Evolutionary conservation across 352 stramenopile genomes (phyloP).

Genomic region (Globisporangium cederbergense): DNA sequence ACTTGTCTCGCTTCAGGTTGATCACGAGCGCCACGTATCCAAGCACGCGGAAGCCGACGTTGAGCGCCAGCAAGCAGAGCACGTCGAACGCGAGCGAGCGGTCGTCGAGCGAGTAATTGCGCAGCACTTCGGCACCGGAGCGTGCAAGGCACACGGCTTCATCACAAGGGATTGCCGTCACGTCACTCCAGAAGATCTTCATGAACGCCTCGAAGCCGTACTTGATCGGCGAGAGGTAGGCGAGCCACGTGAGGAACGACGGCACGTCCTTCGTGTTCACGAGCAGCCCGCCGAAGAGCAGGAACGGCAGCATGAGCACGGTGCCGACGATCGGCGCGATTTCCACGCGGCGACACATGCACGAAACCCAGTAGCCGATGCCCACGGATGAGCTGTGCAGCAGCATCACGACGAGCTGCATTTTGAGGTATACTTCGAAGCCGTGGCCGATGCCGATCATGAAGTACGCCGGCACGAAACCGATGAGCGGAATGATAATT

Average conservation of each 20-base stretch:
- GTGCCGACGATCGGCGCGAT: conserved; percentile 36
- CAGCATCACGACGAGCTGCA: conserved; percentile 38
- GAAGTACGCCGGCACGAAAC: conserved; percentile 35
- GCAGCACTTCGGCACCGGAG: neutral
- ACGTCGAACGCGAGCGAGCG: conserved; percentile 32
- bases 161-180: conserved; percentile 32
- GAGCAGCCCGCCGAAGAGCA: conserved; percentile 45
- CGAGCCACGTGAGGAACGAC: conserved; percentile 25
- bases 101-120: conserved; percentile 21
- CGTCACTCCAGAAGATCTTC: conserved; percentile 42
- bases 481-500: conserved; percentile 37
- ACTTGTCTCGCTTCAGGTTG: conserved; percentile 23
- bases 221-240: conserved; percentile 45
- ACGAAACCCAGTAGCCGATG: conserved; percentile 42
- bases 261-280: conserved; percentile 33
- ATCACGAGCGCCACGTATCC: conserved; percentile 28
- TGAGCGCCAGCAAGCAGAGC: conserved; percentile 37
- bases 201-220: conserved; percentile 47
- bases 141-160: conserved; percentile 1
- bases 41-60: conserved; percentile 27
- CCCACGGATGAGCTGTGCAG: conserved; percentile 32
- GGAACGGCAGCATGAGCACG: conserved; percentile 34
- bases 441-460: conserved; percentile 40
- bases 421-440: conserved; percentile 28
- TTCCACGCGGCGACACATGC: conserved; percentile 24